These are phyloP conservation scores for Eleusine coracana DNA, from an alignment of 176 grass and related monocot genomes.

Conservation along the genomic window DNA sequence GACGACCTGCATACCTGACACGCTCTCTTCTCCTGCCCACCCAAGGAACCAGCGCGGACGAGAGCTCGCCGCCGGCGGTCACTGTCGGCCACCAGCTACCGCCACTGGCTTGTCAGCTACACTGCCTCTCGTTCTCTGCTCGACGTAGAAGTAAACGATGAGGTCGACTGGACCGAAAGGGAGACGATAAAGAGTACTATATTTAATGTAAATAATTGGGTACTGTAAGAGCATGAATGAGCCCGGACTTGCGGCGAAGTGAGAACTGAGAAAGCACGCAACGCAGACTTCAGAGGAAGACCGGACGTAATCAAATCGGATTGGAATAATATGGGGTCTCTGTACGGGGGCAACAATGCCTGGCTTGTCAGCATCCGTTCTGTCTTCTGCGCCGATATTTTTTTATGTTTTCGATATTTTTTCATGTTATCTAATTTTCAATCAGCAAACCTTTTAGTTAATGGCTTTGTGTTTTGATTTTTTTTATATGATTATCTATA, in stretches of 20 bases:
- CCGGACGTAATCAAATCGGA: background rate
- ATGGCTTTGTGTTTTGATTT: no score
- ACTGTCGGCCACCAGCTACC: constrained; percentile 13
- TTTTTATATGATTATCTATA: no score
- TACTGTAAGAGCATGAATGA: background rate
- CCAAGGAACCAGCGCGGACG: background rate
- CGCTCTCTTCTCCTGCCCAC: background rate
- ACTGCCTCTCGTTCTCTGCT: background rate
- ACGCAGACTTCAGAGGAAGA: background rate
- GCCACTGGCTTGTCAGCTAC: background rate
- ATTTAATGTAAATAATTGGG: background rate
- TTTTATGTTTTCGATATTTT: no score
- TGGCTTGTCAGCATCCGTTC: background rate
- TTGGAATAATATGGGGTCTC: background rate
- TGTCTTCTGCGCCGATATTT: background rate
- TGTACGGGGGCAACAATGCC: background rate
- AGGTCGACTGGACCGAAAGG: background rate
- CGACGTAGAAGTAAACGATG: constrained; percentile 26
- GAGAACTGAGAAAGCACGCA: background rate
- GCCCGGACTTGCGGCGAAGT: background rate
- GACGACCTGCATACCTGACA: background rate
- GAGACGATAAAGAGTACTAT: background rate
- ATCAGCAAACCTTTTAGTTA: no score
- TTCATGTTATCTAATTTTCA: no score
- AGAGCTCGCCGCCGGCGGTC: background rate